A percentile compares a stretch with the other conserved stretches of the same genome.
These are phyloP conservation scores for Komagataea norvegica DNA, from an alignment of 1,139 yeast species.

Conservation along the genomic window DNA sequence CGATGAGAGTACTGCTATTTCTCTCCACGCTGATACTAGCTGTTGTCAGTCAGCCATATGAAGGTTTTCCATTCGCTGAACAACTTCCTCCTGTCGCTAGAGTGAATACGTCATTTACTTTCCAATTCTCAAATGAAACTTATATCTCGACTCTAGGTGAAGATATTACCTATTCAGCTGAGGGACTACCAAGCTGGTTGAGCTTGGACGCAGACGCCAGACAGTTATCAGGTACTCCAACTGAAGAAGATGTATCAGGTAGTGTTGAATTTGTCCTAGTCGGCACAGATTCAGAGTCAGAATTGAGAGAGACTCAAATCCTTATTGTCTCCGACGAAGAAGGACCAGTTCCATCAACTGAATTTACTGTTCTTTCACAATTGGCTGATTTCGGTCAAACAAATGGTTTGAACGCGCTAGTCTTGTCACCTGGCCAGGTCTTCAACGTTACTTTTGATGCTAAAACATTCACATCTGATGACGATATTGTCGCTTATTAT, in stretches of 20 bases:
- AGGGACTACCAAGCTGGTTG: constrained; percentile 72
- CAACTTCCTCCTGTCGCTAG: constrained; percentile 90
- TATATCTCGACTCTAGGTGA: constrained; percentile 40
- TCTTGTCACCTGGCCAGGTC: constrained; percentile 61
- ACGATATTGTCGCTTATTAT: constrained; percentile 59
- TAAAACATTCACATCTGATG: constrained; percentile 50
- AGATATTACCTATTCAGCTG: constrained; percentile 52
- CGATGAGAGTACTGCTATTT: neutral
- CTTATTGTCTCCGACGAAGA: constrained; percentile 55
- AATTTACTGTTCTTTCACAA: constrained; percentile 42
- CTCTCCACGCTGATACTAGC: constrained; percentile 1
- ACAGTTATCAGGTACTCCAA: constrained; percentile 69
- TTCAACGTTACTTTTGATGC: constrained; percentile 61
- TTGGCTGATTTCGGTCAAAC: constrained; percentile 57
- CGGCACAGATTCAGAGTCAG: constrained; percentile 59
- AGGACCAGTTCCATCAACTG: constrained; percentile 39
- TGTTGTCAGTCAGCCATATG: constrained; percentile 36
- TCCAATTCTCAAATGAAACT: constrained; percentile 68
- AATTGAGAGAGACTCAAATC: constrained; percentile 43
- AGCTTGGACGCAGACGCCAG: constrained; percentile 57
- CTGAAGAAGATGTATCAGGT: constrained; percentile 40
- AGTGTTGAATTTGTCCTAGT: constrained; percentile 45
- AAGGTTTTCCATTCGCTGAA: constrained; percentile 75
- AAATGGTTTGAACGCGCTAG: constrained; percentile 70
- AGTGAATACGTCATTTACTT: constrained; percentile 55